Conservation (phyloP, 768 basidiomycete species). For the Collybia sordida region DNA sequence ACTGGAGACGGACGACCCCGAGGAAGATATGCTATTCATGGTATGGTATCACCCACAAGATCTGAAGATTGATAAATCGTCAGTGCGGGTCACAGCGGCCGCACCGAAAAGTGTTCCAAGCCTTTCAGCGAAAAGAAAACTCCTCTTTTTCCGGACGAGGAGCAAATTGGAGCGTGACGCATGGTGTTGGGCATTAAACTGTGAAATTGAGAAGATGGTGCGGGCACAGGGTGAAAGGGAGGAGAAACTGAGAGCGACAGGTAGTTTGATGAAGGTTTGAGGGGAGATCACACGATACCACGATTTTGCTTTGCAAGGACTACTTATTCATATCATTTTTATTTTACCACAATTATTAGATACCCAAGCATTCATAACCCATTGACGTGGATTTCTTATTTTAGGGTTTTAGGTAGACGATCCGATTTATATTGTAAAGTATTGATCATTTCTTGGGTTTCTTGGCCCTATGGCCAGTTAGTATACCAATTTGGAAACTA, state of each 20-base stretch:
- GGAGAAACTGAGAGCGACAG: conserved; percentile 60
- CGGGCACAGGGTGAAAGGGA: conserved; percentile 66
- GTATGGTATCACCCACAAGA: conserved; percentile 61
- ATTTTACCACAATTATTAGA: background rate
- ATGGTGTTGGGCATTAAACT: conserved; percentile 94
- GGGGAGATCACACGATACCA: conserved; percentile 1
- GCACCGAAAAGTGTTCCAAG: conserved; percentile 39
- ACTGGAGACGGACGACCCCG: conserved; percentile 81
- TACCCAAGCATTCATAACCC: background rate
- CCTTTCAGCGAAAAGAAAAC: conserved; percentile 57
- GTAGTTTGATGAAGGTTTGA: conserved; percentile 46
- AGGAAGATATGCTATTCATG: conserved; percentile 87
- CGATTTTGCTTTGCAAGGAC: conserved; percentile 5
- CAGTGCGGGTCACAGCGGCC: conserved; percentile 17
- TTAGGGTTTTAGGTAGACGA: too few relatives aligned
- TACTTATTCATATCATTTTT: background rate
- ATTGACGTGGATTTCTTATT: background rate
- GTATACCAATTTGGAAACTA: conserved; percentile 6
- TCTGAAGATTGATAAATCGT: conserved; percentile 21
- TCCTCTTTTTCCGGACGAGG: conserved; percentile 69
- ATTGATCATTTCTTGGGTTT: conserved; percentile 75
- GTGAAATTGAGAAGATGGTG: conserved; percentile 82
- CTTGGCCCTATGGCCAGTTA: conserved; percentile 54
- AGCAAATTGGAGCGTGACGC: conserved; percentile 88
- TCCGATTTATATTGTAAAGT: too few relatives aligned